Evolutionary conservation across 2,329 filamentous ascomycete genomes (phyloP).

Genomic region (Mariannaea sp.): DNA sequence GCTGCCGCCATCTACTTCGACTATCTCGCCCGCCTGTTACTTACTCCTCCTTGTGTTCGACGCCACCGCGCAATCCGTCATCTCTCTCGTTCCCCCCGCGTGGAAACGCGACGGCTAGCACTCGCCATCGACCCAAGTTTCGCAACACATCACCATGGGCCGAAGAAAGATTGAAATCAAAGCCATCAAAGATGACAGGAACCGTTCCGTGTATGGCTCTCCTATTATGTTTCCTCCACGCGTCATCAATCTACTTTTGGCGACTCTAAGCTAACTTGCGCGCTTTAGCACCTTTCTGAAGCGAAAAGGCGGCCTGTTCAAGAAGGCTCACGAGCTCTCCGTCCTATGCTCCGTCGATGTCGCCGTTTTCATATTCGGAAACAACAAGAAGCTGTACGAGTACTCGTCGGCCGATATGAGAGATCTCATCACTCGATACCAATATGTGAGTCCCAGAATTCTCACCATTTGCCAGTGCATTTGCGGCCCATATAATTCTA

Average conservation of each 20-base stretch:
- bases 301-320: conserved; percentile 97
- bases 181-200: conserved; percentile 97
- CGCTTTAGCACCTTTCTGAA: conserved; percentile 86
- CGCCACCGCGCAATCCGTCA: conserved; percentile 21
- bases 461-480: background rate
- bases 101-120: conserved; percentile 29
- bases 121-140: conserved; percentile 20
- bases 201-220: conserved; percentile 89
- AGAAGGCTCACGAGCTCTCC: conserved; percentile 98
- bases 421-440: conserved; percentile 84
- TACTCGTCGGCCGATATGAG: conserved; percentile 95
- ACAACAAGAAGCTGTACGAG: conserved; percentile 98
- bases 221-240: background rate
- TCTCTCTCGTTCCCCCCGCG: conserved; percentile 20
- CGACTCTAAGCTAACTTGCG: conserved; percentile 27
- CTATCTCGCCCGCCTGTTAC: conserved; percentile 24
- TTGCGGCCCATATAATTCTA: conserved; percentile 2
- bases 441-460: conserved; percentile 73
- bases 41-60: conserved; percentile 7
- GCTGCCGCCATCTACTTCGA: conserved; percentile 7
- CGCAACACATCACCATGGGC: conserved; percentile 67
- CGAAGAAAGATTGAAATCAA: conserved; percentile 99
- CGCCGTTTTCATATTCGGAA: conserved; percentile 97
- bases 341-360: conserved; percentile 98
- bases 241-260: conserved; percentile 1